A percentile compares a stretch with the other conserved stretches of the same genome.
These are phyloP conservation scores for Eimeria maxima DNA, from an alignment of 169 alveolate genomes.

Conservation along the genomic window DNA sequence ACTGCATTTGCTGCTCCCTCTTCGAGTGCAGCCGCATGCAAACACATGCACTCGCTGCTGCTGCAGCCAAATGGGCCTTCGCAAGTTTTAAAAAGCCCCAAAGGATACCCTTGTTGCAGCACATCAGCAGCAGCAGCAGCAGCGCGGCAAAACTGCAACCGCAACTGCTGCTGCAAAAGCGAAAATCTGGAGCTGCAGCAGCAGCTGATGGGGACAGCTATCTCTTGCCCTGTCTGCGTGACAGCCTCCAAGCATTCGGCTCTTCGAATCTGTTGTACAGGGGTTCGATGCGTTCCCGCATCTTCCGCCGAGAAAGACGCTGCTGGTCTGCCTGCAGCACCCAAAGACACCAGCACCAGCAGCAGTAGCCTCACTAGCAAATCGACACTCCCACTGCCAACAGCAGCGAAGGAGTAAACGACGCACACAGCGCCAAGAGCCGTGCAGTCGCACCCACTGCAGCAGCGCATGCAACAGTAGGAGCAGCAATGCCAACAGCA, in stretches of 20 bases:
- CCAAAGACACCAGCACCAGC: conserved; percentile 1
- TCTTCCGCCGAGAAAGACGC: conserved; percentile 94
- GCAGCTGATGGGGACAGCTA: background rate
- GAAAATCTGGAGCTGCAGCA: conserved; percentile 14
- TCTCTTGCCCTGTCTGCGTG: conserved; percentile 96
- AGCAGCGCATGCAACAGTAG: conserved; percentile 24
- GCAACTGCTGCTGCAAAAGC: conserved; percentile 27
- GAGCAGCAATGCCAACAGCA: conserved; percentile 30
- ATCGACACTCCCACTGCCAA: background rate
- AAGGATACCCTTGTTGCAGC: background rate
- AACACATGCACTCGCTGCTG: conserved; percentile 6
- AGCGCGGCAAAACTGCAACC: background rate
- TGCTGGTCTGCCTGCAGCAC: conserved; percentile 91
- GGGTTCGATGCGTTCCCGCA: conserved; percentile 97
- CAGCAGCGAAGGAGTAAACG: background rate
- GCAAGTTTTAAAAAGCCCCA: background rate
- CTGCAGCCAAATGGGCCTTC: conserved; percentile 1
- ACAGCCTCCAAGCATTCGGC: conserved; percentile 98
- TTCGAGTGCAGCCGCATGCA: background rate
- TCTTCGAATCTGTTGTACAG: conserved; percentile 97
- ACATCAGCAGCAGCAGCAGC: background rate
- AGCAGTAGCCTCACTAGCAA: background rate
- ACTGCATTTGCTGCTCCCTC: conserved; percentile 52
- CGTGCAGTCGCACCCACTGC: background rate
- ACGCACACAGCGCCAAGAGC: background rate